Base-by-base conservation (phyloP, 2,329 filamentous ascomycete genomes). In the Scytalidium sp. region DNA sequence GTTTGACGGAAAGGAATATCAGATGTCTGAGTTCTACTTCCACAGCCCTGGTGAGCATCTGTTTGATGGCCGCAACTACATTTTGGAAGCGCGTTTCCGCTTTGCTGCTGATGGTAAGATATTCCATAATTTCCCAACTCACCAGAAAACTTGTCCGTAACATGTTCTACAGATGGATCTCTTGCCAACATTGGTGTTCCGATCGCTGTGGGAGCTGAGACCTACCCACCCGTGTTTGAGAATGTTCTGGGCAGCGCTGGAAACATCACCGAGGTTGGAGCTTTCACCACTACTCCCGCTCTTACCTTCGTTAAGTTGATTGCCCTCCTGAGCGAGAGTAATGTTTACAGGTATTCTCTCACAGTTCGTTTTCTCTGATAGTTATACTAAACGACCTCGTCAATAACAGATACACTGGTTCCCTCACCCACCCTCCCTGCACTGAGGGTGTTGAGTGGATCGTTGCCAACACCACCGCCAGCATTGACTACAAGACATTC, bases 381-480 rank as follows among this genome's bases (percentile, higher is more conserved):
- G n/a, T n/a, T n/a, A 27, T 29, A 20, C 45, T 52, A 19, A 42
- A 39, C 4, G 47, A 19, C n/a, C 13, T 27, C 13, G 13, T 27
- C 25, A 7, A 7, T 46, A 55, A 41, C 27, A 58, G 72, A 50
- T 85, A 85, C 69, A 64, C 65, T 13, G 82, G 82, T 19, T 83
- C 79, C 19, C 70, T 85, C 43, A 85, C 82, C 40, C 84, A 81
- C 0, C 82, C 83, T 19, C 82, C 82, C 3, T 85, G 82, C 67
- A 70, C 71, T n/a, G 80, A 84, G 64, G 75, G 75, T 22, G 68
- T 85, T 20, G 69, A 64, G 9, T 84, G 80, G 71, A 65, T 80
- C 44, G 66, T 83, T 40, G 74, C 74, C 55, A 67, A 70, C 52
- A 56, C 76, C 49, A 72, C 74, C 27, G 25, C 62, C 83, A 3